phyloP scores from a whole-genome alignment of 805 yeast genomes.

The Lipomyces oligophaga region DNA sequence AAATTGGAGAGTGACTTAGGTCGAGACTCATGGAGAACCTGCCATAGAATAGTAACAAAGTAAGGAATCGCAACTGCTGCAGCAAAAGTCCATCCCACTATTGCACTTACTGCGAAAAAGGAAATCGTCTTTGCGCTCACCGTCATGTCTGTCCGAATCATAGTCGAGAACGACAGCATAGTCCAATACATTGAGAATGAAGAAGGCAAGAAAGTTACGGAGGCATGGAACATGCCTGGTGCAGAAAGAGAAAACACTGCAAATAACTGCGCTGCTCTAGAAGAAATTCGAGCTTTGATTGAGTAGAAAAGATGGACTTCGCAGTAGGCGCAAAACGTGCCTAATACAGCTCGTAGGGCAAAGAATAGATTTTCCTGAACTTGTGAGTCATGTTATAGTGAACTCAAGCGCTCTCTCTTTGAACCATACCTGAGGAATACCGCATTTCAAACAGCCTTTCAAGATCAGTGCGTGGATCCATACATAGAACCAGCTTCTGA shows the following conservation, averaged over 20 bases:
- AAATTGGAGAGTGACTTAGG: conserved; percentile 10
- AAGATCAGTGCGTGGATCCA: conserved; percentile 42
- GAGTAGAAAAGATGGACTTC: conserved; percentile 54
- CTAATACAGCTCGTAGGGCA: conserved; percentile 47
- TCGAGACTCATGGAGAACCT: conserved; percentile 12
- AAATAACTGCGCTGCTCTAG: conserved; percentile 54
- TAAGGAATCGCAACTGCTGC: conserved; percentile 62
- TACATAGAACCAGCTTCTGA: conserved; percentile 79
- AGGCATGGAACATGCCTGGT: conserved; percentile 86
- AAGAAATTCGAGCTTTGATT: conserved; percentile 39
- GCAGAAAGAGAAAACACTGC: conserved; percentile 56
- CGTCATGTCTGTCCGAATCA: conserved; percentile 36
- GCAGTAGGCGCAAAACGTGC: conserved; percentile 42
- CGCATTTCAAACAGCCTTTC: conserved; percentile 22
- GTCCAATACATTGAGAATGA: conserved; percentile 59
- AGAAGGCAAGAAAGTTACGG: conserved; percentile 82
- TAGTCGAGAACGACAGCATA: conserved; percentile 36
- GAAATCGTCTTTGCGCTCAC: no score
- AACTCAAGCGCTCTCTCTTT: background rate
- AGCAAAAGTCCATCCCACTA: conserved; percentile 90
- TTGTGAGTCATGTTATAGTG: background rate
- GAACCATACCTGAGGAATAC: conserved; percentile 21
- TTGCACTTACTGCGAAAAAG: conserved; percentile 64
- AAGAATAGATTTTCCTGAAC: conserved; percentile 45
- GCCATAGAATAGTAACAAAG: conserved; percentile 37